phyloP scores from a whole-genome alignment of 306 rosid genomes.

The Prunus mongolica region DNA sequence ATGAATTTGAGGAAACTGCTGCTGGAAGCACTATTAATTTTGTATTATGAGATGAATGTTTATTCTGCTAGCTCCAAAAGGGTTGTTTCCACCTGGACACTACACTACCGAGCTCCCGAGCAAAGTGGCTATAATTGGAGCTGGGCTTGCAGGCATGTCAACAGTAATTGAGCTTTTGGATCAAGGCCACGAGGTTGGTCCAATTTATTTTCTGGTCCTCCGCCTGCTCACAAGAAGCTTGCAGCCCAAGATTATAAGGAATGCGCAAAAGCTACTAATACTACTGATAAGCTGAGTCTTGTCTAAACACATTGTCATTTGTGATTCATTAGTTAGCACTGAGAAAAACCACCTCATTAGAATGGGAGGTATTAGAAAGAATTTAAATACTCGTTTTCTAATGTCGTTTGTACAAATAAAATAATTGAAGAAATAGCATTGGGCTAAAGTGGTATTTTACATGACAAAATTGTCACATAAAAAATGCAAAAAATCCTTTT shows the following conservation, averaged over 20 bases:
- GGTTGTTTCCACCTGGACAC: constrained; percentile 90
- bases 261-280: constrained; percentile 27
- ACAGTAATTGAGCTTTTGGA: constrained; percentile 88
- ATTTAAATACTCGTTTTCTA: no score
- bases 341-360: neutral
- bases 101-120: constrained; percentile 88
- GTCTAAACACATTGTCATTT: constrained; percentile 33
- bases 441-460: no score
- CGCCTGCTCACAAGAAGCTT: constrained; percentile 32
- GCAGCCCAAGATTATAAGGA: constrained; percentile 33
- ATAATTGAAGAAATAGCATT: no score
- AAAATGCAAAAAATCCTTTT: no score
- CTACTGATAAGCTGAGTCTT: constrained; percentile 70
- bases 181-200: constrained; percentile 91
- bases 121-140: constrained; percentile 67
- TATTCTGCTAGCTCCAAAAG: constrained; percentile 76
- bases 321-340: neutral
- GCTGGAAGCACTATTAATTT: neutral
- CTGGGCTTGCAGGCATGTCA: no score
- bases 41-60: constrained; percentile 19
- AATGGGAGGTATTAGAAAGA: no score
- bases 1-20: neutral
- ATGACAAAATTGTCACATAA: no score
- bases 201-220: constrained; percentile 3
- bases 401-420: no score